Evolutionary conservation across 306 rosid species (phyloP).

Genomic region (Amphicarpaea edgeworthii): DNA sequence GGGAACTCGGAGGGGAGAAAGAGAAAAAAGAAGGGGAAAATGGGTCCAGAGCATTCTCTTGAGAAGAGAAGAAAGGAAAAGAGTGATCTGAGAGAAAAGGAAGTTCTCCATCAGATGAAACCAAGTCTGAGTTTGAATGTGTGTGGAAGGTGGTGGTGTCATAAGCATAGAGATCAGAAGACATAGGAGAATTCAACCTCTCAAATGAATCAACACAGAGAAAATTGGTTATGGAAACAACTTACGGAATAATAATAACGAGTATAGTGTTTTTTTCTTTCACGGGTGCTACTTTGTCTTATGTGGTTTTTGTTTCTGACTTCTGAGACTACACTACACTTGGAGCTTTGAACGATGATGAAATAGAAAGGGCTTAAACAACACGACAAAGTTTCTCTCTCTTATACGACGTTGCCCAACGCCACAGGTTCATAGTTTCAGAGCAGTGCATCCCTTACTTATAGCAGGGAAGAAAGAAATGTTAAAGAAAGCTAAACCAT

Average conservation of each 20-base stretch:
- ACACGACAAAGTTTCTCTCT: conserved; percentile 45
- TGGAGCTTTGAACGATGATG: conserved; percentile 19
- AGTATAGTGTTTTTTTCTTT: not conserved
- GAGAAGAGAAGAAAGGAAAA: conserved; percentile 57
- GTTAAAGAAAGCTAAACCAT: not conserved
- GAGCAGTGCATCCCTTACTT: conserved; percentile 40
- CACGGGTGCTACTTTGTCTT: conserved; percentile 38
- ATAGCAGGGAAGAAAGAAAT: not conserved
- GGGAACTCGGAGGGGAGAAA: conserved; percentile 66
- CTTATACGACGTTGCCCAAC: conserved; percentile 15
- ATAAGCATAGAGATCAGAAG: conserved; percentile 68
- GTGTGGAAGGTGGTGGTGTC: conserved; percentile 47
- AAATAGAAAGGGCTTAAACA: conserved; percentile 23
- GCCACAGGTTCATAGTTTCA: conserved; percentile 14
- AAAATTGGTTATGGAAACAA: not conserved
- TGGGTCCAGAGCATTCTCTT: conserved; percentile 46
- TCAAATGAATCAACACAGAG: not conserved
- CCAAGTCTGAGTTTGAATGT: conserved; percentile 53
- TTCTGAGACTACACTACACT: not conserved
- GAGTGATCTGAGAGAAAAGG: conserved; percentile 56
- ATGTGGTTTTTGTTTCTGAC: not conserved
- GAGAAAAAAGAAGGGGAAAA: conserved; percentile 54
- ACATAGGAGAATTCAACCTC: conserved; percentile 54
- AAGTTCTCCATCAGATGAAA: conserved; percentile 54
- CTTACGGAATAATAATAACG: not conserved